These are phyloP conservation scores for Penicillium psychrofluorescens DNA, from an alignment of 495 filamentous ascomycete genomes.

Conservation along the genomic window DNA sequence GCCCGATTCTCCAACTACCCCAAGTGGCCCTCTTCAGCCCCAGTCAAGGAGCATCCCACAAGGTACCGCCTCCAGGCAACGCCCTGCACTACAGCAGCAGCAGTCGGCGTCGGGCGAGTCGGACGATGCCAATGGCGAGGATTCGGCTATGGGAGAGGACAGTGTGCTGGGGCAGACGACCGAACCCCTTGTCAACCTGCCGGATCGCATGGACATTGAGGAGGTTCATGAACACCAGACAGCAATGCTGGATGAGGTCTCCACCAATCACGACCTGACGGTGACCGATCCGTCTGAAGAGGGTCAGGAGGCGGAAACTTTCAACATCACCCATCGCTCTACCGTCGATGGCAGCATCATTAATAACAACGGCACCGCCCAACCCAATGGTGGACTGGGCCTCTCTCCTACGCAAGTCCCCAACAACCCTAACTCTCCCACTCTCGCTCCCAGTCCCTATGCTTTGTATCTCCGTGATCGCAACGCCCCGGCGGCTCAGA, in stretches of 20 bases:
- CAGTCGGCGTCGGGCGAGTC: conserved; percentile 80
- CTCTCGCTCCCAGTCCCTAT: conserved; percentile 60
- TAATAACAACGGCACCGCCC: conserved; percentile 48
- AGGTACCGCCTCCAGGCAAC: conserved; percentile 39
- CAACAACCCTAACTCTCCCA: conserved; percentile 62
- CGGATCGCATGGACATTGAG: conserved; percentile 70
- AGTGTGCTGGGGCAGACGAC: conserved; percentile 52
- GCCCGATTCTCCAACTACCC: conserved; percentile 89
- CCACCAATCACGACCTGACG: conserved; percentile 63
- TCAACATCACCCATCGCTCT: conserved; percentile 92
- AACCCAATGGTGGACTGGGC: conserved; percentile 56
- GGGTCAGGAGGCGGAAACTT: conserved; percentile 75
- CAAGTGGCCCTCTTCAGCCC: conserved; percentile 56
- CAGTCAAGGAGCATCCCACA: conserved; percentile 36
- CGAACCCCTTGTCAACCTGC: conserved; percentile 71
- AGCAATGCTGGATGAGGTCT: conserved; percentile 67
- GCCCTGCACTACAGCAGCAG: conserved; percentile 81
- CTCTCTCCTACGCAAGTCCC: conserved; percentile 71
- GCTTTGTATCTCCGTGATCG: conserved; percentile 72
- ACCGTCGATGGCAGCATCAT: conserved; percentile 83
- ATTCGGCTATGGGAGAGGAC: conserved; percentile 56
- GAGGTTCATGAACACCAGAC: conserved; percentile 65
- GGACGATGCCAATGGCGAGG: conserved; percentile 80
- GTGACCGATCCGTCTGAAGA: conserved; percentile 71
- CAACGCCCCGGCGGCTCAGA: conserved; percentile 53